Percentiles rank a stretch among this genome's conserved stretches.
phyloP scores from a whole-genome alignment of 306 rosid species.

The Quercus suber region DNA sequence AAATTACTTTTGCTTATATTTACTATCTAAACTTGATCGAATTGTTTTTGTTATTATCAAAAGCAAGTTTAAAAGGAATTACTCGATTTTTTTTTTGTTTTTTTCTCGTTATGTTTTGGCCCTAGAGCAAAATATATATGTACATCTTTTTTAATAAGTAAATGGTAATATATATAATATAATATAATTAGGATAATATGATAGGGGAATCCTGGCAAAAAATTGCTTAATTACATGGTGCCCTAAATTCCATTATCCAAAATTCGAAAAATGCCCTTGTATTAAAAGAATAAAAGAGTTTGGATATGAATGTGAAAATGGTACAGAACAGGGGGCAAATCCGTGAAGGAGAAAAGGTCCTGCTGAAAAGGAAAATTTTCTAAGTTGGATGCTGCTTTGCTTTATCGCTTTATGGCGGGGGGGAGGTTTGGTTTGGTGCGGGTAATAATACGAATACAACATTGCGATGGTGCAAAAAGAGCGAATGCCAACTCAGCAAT shows the following conservation, averaged over 20 bases:
- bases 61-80: too few species aligned
- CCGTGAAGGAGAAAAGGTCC: slow-evolving; percentile 20
- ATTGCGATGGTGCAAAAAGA: slow-evolving; percentile 43
- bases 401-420: slow-evolving; percentile 15
- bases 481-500: slow-evolving; percentile 36
- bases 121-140: too few species aligned
- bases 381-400: slow-evolving; percentile 18
- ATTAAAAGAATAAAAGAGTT: neutral
- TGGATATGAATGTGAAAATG: neutral
- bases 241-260: neutral
- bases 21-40: too few species aligned
- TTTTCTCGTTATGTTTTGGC: too few species aligned
- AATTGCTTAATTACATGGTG: neutral
- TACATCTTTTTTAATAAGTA: too few species aligned
- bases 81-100: too few species aligned
- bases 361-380: slow-evolving; percentile 7
- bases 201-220: neutral
- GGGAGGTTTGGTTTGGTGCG: slow-evolving; percentile 25
- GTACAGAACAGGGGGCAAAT: slow-evolving; percentile 4
- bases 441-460: slow-evolving; percentile 31
- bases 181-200: too few species aligned
- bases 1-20: too few species aligned
- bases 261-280: neutral
- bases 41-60: too few species aligned
- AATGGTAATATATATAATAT: too few species aligned